Base-by-base conservation (phyloP, 306 rosid genomes). In the Begonia fuchsioides region DNA sequence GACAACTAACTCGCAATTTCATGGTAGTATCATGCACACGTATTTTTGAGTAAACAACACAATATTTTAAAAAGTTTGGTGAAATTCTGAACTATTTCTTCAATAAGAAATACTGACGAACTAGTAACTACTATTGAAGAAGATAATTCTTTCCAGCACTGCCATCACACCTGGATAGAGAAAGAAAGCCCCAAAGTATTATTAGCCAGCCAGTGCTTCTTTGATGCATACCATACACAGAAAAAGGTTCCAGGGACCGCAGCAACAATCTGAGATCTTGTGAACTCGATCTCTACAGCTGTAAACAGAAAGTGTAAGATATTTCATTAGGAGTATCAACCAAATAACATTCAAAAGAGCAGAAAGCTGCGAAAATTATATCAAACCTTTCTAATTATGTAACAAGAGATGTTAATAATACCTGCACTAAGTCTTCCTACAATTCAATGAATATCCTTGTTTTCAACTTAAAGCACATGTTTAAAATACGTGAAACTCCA, bases 131-230 rank as follows among this genome's bases (percentile, higher is more conserved):
- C 13, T 19, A 20, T 11, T n/a, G 32, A 3, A 20, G 41, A 19
- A 26, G 50, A n/a, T 13, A 35, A 44, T 41, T 43, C 32, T 15
- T 35, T 59, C 32, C 32, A 52, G 18, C 15, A 32, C 45, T 39
- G 58, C 43, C 17, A 50, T 38, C 80, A 60, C 40, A 92, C 99
- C 99, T 92, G 99, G 57, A 92, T 92, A 76, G 94, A 92, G 64
- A 92, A 92, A 55, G 99, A 80, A 52, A 92, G 93, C 19, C 99
- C 99, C 70, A 92, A 64, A 55, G 78, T 75, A 60, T 86, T 92
- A 73, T 92, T 92, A 38, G 99, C 99, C 54, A 92, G 72, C 99
- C 99, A 92, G 62, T 92, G 99, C 79, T 92, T 92, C 75, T 39
- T 62, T 16, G 66, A 50, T 63, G 93, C 99, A 68, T 92, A 92